These are phyloP conservation scores for Candida mattraensis DNA, from an alignment of 805 yeast species.

Conservation along the genomic window DNA sequence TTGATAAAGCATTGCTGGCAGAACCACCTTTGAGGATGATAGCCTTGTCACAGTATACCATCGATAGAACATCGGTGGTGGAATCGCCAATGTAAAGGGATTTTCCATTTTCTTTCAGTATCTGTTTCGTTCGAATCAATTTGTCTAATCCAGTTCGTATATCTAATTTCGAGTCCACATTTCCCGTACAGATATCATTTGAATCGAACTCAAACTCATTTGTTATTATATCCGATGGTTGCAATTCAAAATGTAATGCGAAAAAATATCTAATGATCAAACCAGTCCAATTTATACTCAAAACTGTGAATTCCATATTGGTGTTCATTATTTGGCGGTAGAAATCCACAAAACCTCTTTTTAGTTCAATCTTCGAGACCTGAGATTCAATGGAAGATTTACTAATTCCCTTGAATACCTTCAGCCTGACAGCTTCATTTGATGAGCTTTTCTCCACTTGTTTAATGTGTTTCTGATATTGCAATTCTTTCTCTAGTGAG, in stretches of 20 bases:
- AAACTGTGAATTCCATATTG: conserved; percentile 28
- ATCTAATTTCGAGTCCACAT: conserved; percentile 17
- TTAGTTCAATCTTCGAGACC: conserved; percentile 38
- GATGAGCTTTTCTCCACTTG: conserved; percentile 51
- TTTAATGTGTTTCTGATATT: conserved; percentile 45
- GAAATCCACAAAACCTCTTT: conserved; percentile 41
- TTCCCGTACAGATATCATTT: conserved; percentile 27
- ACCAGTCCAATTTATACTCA: conserved; percentile 67
- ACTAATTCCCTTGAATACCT: conserved; percentile 44
- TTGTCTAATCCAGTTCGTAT: conserved; percentile 60
- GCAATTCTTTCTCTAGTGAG: conserved; percentile 41
- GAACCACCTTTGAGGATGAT: conserved; percentile 44
- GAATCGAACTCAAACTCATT: conserved; percentile 50
- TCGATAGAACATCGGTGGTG: conserved; percentile 53
- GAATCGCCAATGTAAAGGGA: conserved; percentile 60
- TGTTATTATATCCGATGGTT: conserved; percentile 35
- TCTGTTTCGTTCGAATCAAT: conserved; percentile 24
- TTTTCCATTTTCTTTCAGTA: conserved; percentile 17
- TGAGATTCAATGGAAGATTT: conserved; percentile 33
- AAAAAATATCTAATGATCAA: conserved; percentile 41
- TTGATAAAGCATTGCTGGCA: conserved; percentile 28
- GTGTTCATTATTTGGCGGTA: conserved; percentile 7
- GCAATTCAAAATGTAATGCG: conserved; percentile 7
- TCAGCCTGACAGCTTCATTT: conserved; percentile 36
- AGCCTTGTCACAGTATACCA: conserved; percentile 48